These are phyloP conservation scores for Monotropa hypopitys DNA, from an alignment of 179 eudicot species.

Conservation along the genomic window DNA sequence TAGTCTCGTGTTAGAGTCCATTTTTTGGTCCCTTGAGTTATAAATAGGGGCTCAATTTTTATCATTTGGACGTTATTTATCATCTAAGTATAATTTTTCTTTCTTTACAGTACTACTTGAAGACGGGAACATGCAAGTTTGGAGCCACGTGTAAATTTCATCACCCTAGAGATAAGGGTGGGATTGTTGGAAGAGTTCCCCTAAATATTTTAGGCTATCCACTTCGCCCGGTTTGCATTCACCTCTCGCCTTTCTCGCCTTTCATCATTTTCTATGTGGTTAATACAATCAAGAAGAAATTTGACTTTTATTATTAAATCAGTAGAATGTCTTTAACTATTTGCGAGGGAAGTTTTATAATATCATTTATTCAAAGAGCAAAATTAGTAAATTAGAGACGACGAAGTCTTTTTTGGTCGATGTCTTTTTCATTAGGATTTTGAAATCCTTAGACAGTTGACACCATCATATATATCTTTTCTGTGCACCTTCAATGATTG, in stretches of 20 bases:
- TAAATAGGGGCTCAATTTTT: conserved; percentile 1
- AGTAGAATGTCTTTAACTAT: neutral
- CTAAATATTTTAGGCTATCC: conserved; percentile 89
- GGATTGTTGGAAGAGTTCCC: conserved; percentile 78
- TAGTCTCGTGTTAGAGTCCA: neutral
- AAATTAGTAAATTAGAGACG: neutral
- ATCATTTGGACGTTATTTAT: neutral
- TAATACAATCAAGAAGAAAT: neutral
- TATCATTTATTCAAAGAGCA: neutral
- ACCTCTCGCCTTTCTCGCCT: conserved; percentile 2
- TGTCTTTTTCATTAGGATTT: neutral
- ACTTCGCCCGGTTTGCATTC: conserved; percentile 66
- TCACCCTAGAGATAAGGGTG: conserved; percentile 91
- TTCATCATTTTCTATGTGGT: neutral
- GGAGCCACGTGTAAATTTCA: conserved; percentile 96
- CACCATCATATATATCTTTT: neutral
- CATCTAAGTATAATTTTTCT: neutral
- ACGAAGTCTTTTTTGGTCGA: neutral
- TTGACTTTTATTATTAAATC: neutral
- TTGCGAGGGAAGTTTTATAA: neutral
- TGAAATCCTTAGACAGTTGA: neutral
- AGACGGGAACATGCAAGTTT: conserved; percentile 90
- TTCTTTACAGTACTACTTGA: conserved; percentile 59
- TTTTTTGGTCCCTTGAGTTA: neutral
- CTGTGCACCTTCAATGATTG: neutral